phyloP scores from a whole-genome alignment of 2,329 filamentous ascomycete genomes.

The Phialocephala subalpina region DNA sequence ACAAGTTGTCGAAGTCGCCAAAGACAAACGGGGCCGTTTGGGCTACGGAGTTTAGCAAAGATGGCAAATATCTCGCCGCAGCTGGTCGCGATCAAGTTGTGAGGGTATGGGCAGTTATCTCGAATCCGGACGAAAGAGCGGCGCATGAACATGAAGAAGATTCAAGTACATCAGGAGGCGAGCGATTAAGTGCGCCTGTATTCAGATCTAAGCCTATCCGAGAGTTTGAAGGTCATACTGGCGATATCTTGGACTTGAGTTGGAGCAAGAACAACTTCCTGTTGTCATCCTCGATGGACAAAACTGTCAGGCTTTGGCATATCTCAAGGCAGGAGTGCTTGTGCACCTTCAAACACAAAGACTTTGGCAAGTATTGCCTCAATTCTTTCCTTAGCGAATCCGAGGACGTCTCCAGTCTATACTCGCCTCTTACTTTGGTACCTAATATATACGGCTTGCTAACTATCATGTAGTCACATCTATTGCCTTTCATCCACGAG shows the following conservation, averaged over 20 bases:
- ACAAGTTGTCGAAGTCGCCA: constrained; percentile 36
- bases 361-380: constrained; percentile 61
- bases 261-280: constrained; percentile 99
- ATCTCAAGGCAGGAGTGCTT: constrained; percentile 84
- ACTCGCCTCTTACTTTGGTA: not conserved
- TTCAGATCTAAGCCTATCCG: constrained; percentile 81
- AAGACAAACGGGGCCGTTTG: constrained; percentile 74
- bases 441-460: not conserved
- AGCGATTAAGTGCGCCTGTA: constrained; percentile 86
- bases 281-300: constrained; percentile 96
- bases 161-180: constrained; percentile 54
- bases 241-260: constrained; percentile 88
- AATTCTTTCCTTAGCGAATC: not conserved
- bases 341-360: constrained; percentile 92
- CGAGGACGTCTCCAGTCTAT: not conserved
- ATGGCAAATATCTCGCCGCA: constrained; percentile 91
- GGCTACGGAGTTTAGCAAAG: constrained; percentile 91
- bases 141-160: constrained; percentile 77
- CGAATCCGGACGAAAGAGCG: constrained; percentile 80
- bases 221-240: constrained; percentile 84
- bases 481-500: constrained; percentile 91
- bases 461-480: constrained; percentile 72
- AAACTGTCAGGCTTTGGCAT: constrained; percentile 95
- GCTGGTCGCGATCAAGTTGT: constrained; percentile 89
- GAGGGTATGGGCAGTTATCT: constrained; percentile 87